Base-by-base conservation (phyloP, 768 basidiomycete species). In the Xerocomus potaroensis region DNA sequence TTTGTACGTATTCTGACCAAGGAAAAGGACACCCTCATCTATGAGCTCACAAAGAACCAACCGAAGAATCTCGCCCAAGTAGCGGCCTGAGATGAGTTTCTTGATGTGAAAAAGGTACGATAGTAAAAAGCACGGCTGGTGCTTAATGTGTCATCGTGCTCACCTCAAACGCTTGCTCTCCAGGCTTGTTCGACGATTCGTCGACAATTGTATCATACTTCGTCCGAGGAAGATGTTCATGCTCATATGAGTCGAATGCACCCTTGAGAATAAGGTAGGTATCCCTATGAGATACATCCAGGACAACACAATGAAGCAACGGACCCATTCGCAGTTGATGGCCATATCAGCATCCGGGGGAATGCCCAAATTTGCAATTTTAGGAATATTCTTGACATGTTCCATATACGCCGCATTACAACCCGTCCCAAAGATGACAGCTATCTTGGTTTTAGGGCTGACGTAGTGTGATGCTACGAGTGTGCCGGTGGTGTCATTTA, bases 391-490 rank as follows among this genome's bases (percentile, higher is more conserved):
- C 33, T 73, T 76, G 14, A 91, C 79, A 47, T 83, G 81, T 64
- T 99, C 95, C 91, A 96, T 94, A 62, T 97, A 97, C 6, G 95
- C 95, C 0, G 95, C 95, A 64, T 98, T 98, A 64, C 94, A 97
- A 0, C 96, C 96, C 7, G 96, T 99, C 31, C 96, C 96, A 59
- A 98, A 95, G 59, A 99, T 98, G 60, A 88, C 86, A 1, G 91
- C 96, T 57, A 97, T 94, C 64, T 88, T 89, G 31, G 95, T 94
- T 57, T 63, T 72, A 0, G 91, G 87, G 63, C 90, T 90, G 53
- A 97, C 93, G 57, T 99, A 99, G 69, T 89, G 84, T 1, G 94
- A 96, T 10, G 96, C 96, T 58, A 99, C 93, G 22, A 99, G 79
- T 2, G 95, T 95, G 22, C 96, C 96, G 4, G 96, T 99, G 0